Conservation (phyloP, 148 eudicot genomes). For the Cornus suecica region DNA sequence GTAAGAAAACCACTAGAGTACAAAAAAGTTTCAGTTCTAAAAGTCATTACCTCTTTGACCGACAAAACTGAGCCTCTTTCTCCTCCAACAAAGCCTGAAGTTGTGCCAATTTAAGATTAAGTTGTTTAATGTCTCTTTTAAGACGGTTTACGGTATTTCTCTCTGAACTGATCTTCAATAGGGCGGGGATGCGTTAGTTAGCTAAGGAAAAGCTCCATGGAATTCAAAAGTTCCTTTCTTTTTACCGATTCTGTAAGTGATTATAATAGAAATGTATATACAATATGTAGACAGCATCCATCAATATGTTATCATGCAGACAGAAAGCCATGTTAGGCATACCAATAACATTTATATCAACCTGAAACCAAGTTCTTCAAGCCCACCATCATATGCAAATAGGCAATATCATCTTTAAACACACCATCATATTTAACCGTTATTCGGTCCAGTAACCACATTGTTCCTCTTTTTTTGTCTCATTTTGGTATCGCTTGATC, state of each 20-base stretch:
- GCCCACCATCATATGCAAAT: too few relatives aligned
- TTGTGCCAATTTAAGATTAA: conserved; percentile 63
- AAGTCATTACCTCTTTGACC: conserved; percentile 53
- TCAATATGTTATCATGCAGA: neutral
- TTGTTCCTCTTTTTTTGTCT: too few relatives aligned
- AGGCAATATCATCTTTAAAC: too few relatives aligned
- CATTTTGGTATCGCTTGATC: too few relatives aligned
- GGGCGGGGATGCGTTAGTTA: conserved; percentile 75
- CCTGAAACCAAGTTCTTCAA: neutral
- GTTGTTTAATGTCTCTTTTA: conserved; percentile 71
- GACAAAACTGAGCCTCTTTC: conserved; percentile 60
- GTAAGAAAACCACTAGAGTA: conserved; percentile 3
- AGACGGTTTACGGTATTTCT: conserved; percentile 65
- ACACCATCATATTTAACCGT: too few relatives aligned
- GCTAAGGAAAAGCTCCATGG: conserved; percentile 50
- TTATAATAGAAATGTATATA: neutral
- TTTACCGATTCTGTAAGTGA: neutral
- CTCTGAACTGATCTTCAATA: conserved; percentile 86
- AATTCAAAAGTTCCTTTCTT: neutral
- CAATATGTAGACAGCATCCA: neutral
- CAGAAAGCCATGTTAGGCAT: neutral
- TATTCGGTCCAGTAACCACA: too few relatives aligned
- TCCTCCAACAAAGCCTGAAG: conserved; percentile 80
- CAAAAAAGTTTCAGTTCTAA: neutral
- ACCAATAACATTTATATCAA: neutral